phyloP scores from a whole-genome alignment of 225 moss, liverwort and hornwort genomes.

The Pseudisothecium myosuroides region DNA sequence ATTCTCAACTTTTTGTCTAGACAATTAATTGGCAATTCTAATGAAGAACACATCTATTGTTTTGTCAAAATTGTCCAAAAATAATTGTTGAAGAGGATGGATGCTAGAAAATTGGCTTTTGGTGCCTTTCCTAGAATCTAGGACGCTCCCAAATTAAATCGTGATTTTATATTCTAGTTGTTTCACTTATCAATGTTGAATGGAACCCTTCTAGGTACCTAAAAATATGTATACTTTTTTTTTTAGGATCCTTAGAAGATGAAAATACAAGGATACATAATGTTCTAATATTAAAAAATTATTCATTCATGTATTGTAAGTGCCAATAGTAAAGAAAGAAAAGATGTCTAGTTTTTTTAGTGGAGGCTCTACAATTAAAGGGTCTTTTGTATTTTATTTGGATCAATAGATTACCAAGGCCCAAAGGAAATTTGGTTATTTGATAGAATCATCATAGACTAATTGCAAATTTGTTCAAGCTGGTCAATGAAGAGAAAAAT shows the following conservation, averaged over 20 bases:
- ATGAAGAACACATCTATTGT: no score
- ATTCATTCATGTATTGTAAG: background rate
- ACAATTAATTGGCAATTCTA: background rate
- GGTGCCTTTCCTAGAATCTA: background rate
- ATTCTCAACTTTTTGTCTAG: background rate
- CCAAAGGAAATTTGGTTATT: no score
- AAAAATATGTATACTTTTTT: rapidly evolving
- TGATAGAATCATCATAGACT: background rate
- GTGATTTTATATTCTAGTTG: background rate
- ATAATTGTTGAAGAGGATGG: background rate
- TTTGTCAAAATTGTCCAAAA: background rate
- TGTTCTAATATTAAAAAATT: background rate
- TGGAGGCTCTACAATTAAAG: background rate
- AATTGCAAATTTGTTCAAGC: background rate
- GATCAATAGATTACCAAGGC: background rate
- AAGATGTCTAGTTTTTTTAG: background rate
- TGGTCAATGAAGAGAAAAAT: background rate
- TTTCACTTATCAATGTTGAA: background rate
- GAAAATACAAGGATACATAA: background rate
- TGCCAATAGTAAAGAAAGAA: no score
- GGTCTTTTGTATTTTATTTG: background rate
- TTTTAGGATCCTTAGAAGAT: background rate
- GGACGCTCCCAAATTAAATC: rapidly evolving
- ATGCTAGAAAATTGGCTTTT: background rate
- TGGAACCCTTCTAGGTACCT: rapidly evolving